Conservation (phyloP, 176 grass and related monocot species). For the Aegilops tauschii region DNA sequence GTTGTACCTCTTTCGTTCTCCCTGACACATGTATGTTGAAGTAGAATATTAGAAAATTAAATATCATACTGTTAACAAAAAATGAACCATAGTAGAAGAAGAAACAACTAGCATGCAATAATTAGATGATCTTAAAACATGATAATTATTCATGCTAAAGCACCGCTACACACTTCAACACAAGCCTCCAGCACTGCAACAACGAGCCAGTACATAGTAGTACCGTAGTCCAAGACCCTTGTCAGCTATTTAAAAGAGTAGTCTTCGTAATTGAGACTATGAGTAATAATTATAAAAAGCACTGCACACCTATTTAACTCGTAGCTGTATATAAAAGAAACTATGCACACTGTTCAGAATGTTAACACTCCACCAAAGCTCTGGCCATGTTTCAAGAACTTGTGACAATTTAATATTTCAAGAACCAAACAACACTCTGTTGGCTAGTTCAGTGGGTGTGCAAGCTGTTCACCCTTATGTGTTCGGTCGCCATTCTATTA, state of each 20-base stretch:
- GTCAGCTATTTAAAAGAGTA: not conserved
- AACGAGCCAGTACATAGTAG: not conserved
- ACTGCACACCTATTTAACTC: not conserved
- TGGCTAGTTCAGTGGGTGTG: too few relatives aligned
- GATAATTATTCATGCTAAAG: not conserved
- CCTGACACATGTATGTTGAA: conserved; percentile 41
- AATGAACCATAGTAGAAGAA: not conserved
- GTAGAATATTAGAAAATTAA: not conserved
- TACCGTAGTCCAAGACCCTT: not conserved
- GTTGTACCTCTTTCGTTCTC: conserved; percentile 54
- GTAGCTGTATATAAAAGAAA: not conserved
- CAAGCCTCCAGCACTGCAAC: not conserved
- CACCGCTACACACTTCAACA: not conserved
- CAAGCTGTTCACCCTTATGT: too few relatives aligned
- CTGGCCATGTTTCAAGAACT: not conserved
- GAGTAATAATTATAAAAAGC: not conserved
- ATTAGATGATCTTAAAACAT: not conserved
- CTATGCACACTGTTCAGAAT: not conserved
- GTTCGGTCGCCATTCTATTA: too few relatives aligned
- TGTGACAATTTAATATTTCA: not conserved
- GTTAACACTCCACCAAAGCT: not conserved
- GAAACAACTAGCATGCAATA: not conserved
- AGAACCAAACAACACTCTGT: not conserved
- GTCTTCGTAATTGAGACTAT: not conserved
- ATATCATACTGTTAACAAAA: not conserved